Conservation (phyloP, 805 yeast species). For the Saturnispora diversa region DNA sequence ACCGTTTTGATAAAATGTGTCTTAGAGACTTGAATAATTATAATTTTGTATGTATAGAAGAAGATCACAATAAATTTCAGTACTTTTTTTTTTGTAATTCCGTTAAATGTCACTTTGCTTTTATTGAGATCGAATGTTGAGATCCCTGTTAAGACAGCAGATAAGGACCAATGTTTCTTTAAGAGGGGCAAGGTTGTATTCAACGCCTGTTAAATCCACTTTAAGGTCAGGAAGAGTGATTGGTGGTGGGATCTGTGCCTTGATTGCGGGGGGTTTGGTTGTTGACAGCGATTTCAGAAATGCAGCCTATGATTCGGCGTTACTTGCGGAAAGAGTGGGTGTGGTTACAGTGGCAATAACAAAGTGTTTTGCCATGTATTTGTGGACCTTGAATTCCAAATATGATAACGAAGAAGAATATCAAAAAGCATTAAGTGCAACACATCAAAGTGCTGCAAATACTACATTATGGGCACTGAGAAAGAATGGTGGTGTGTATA, state of each 20-base stretch:
- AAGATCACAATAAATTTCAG: no score
- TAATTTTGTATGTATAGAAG: background rate
- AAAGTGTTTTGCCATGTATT: conserved; percentile 66
- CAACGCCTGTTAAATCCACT: background rate
- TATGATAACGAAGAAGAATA: conserved; percentile 42
- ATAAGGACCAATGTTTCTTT: no score
- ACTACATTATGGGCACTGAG: conserved; percentile 75
- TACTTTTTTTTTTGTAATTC: no score
- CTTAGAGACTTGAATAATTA: conserved; percentile 3
- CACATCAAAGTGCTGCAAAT: conserved; percentile 70
- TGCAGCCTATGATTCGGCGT: conserved; percentile 28
- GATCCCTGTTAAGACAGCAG: no score
- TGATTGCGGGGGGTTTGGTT: conserved; percentile 19
- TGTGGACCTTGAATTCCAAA: conserved; percentile 38
- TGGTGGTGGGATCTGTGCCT: conserved; percentile 12
- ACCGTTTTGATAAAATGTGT: conserved; percentile 5
- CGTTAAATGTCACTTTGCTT: no score
- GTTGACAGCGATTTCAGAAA: conserved; percentile 32
- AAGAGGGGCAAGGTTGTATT: conserved; percentile 1
- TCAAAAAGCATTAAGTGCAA: conserved; percentile 44
- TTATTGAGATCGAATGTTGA: no score
- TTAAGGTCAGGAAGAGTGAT: background rate
- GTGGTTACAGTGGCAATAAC: conserved; percentile 63
- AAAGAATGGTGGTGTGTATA: conserved; percentile 84
- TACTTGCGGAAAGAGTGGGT: conserved; percentile 43